Base-by-base conservation (phyloP, 768 basidiomycete species). In the Porphyrellus cyaneotinctus region DNA sequence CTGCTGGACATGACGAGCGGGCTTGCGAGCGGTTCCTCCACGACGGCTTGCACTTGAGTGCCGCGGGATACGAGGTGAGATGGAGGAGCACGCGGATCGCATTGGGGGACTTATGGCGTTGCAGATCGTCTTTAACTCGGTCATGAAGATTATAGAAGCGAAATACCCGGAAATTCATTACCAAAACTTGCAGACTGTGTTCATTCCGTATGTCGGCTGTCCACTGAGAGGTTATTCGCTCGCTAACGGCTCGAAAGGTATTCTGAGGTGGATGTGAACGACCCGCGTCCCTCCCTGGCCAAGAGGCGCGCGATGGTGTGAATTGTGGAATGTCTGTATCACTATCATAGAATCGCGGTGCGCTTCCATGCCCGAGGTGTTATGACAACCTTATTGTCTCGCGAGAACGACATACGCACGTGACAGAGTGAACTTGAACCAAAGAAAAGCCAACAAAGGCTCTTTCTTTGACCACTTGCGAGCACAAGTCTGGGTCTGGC, bases 1-100 rank as follows among this genome's bases (percentile, higher is more conserved):
- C 77, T 6, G 83, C 86, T n/a, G 88, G 83, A 0, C 70, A 78
- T 56, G 72, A 81, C 8, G 83, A 86, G 64, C 66, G 69, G 26
- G 72, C 71, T 2, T 70, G 90, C 44, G 73, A 70, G 24, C 70
- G 60, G 39, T 87, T 77, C 62, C 66, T 90, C 48, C 69, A 64
- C 37, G 94, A 97, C 64, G 94, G 94, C 2, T 70, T 97, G 46
- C 94, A 97, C 69, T 70, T 92, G 61, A 91, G 80, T 48, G 74
- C 68, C n/a, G 77, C 70, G 2, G 94, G 91, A 22, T 94, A 94
- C 60, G 65, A 77, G 66, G 88, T 90, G 61, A 62, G 83, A 64
- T 23, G 49, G 17, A 41, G 13, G 28, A 41, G 22, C n/a, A 23
- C 22, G 36, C 43, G 18, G 33, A 46, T 43, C 43, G 43, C 30